Evolutionary conservation across 768 basidiomycete genomes (phyloP).

Genomic region (Naganishia antarctica): DNA sequence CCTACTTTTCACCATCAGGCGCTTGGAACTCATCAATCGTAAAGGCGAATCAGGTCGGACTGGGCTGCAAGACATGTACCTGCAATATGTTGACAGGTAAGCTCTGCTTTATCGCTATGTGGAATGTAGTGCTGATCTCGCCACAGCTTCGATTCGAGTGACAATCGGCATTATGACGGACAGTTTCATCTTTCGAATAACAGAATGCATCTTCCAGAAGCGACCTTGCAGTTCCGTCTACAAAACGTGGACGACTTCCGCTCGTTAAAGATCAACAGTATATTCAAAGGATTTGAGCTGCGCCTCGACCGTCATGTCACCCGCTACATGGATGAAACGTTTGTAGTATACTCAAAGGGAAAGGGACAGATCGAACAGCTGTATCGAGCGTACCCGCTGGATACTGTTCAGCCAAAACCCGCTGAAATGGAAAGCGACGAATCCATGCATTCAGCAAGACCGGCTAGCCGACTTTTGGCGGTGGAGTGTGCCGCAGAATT

Average conservation of each 20-base stretch:
- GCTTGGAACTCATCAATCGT: constrained; percentile 66
- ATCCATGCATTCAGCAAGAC: not conserved
- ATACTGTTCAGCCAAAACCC: constrained; percentile 29
- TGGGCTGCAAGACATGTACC: constrained; percentile 65
- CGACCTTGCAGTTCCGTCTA: constrained; percentile 68
- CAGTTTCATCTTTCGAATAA: constrained; percentile 40
- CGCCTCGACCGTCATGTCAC: constrained; percentile 78
- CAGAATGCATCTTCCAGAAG: constrained; percentile 52
- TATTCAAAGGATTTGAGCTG: constrained; percentile 76
- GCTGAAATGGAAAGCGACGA: not conserved
- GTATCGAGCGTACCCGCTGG: constrained; percentile 57
- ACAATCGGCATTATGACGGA: constrained; percentile 61
- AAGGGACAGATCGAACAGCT: constrained; percentile 69
- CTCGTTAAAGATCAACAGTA: constrained; percentile 61
- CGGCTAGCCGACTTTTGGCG: constrained; percentile 50
- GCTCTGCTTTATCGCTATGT: not conserved
- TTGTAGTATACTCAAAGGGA: constrained; percentile 78
- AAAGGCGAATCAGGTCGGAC: constrained; percentile 75
- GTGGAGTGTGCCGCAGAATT: constrained; percentile 68
- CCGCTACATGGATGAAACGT: constrained; percentile 69
- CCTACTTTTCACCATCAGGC: constrained; percentile 76
- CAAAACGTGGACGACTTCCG: constrained; percentile 55
- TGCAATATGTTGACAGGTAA: constrained; percentile 76
- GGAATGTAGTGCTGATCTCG: not conserved
- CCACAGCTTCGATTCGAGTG: constrained; percentile 70